Evolutionary conservation across 2,329 filamentous ascomycete species (phyloP).

Genomic region (Amylocarpus encephaloides): DNA sequence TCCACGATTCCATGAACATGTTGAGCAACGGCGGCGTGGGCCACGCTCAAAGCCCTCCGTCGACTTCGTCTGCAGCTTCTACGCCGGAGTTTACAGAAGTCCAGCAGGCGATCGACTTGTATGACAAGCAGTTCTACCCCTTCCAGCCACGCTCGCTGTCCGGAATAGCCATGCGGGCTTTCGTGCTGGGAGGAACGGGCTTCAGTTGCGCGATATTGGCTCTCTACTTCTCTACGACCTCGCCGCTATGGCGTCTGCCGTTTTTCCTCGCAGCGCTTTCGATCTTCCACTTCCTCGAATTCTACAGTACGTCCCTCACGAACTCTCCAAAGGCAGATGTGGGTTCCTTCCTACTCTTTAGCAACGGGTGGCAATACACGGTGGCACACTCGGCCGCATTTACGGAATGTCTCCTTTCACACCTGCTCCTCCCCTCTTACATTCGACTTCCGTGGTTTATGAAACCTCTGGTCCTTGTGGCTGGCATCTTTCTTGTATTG

Average conservation of each 20-base stretch:
- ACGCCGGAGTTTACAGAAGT: slow-evolving; percentile 12
- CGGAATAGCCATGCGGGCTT: slow-evolving; percentile 33
- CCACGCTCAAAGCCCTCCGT: neutral
- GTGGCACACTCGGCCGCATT: slow-evolving; percentile 73
- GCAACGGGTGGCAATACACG: slow-evolving; percentile 80
- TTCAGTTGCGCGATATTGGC: slow-evolving; percentile 19
- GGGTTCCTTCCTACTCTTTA: slow-evolving; percentile 73
- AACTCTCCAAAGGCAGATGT: slow-evolving; percentile 70
- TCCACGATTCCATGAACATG: neutral
- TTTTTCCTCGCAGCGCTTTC: slow-evolving; percentile 65
- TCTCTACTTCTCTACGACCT: slow-evolving; percentile 16
- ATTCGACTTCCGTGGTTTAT: slow-evolving; percentile 20
- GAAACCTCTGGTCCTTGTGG: slow-evolving; percentile 35
- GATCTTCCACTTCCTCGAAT: slow-evolving; percentile 93
- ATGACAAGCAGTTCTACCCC: slow-evolving; percentile 27
- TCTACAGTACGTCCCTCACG: slow-evolving; percentile 78
- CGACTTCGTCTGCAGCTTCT: slow-evolving; percentile 1
- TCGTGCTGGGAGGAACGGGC: slow-evolving; percentile 28
- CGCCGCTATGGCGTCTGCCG: slow-evolving; percentile 50
- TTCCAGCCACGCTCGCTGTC: slow-evolving; percentile 30
- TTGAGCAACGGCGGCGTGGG: slow-evolving; percentile 3
- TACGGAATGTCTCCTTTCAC: slow-evolving; percentile 62
- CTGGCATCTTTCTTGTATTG: slow-evolving; percentile 58
- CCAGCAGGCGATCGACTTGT: slow-evolving; percentile 18
- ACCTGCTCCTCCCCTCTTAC: slow-evolving; percentile 44